These are phyloP conservation scores for Saccharomycopsis fibuligera DNA, from an alignment of 805 yeast species.

Conservation along the genomic window DNA sequence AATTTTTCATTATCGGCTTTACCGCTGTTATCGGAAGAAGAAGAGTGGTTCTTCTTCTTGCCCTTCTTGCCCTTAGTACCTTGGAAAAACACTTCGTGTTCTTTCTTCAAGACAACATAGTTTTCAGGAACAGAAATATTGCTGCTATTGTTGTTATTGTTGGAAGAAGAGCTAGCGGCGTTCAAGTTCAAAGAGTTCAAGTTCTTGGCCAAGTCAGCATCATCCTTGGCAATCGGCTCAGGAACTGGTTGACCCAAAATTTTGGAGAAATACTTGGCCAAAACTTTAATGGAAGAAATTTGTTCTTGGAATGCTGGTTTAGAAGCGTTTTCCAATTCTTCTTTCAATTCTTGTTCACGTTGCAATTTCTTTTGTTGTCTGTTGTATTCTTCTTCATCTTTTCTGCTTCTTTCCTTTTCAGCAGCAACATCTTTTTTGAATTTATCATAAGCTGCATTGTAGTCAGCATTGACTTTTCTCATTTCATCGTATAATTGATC, in stretches of 20 bases:
- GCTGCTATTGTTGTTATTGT: too few species aligned
- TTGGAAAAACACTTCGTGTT: slow-evolving; percentile 51
- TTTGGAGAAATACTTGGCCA: slow-evolving; percentile 51
- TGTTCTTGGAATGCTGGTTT: slow-evolving; percentile 81
- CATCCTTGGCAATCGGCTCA: slow-evolving; percentile 39
- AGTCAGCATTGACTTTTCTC: slow-evolving; percentile 64
- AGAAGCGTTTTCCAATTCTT: slow-evolving; percentile 65
- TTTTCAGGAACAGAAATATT: slow-evolving; percentile 58
- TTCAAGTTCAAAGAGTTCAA: slow-evolving; percentile 26
- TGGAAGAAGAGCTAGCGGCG: slow-evolving; percentile 25
- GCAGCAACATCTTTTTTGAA: slow-evolving; percentile 63
- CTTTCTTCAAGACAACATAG: slow-evolving; percentile 59
- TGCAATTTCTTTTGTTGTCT: slow-evolving; percentile 43
- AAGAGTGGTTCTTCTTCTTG: slow-evolving; percentile 40
- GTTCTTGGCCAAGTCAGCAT: slow-evolving; percentile 32
- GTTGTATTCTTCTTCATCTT: slow-evolving; percentile 43
- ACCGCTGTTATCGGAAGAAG: slow-evolving; percentile 13
- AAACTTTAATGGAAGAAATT: slow-evolving; percentile 65
- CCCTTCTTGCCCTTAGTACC: slow-evolving; percentile 42
- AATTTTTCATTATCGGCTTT: slow-evolving; percentile 35
- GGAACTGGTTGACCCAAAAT: slow-evolving; percentile 15
- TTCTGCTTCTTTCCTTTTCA: slow-evolving; percentile 65
- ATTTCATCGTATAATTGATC: slow-evolving; percentile 63
- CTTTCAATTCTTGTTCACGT: slow-evolving; percentile 57
- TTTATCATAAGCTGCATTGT: slow-evolving; percentile 66